phyloP scores from a whole-genome alignment of 148 eudicot genomes.

The Hydrangea macrophylla region DNA sequence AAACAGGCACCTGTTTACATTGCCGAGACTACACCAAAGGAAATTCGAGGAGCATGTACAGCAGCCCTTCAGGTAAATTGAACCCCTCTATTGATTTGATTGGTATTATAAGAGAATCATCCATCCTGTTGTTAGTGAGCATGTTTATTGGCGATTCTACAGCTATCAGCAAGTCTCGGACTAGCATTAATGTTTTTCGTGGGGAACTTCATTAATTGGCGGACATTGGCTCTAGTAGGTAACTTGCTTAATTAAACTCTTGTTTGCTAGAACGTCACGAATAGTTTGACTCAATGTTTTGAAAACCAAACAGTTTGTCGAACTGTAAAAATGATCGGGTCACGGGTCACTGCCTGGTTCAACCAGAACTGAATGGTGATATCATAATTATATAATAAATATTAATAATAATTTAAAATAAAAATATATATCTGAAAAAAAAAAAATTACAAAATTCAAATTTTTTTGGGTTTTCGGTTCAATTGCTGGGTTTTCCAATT shows the following conservation, averaged over 20 bases:
- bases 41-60: constrained; percentile 41
- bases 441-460: too few relatives aligned
- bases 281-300: too few relatives aligned
- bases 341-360: too few relatives aligned
- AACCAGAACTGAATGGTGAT: neutral
- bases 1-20: constrained; percentile 44
- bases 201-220: constrained; percentile 42
- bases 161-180: constrained; percentile 35
- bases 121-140: neutral
- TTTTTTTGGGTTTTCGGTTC: too few relatives aligned
- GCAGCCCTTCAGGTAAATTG: constrained; percentile 15
- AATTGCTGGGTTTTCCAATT: too few relatives aligned
- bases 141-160: neutral
- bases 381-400: neutral
- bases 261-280: too few relatives aligned
- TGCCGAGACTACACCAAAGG: constrained; percentile 47
- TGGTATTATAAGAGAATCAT: neutral
- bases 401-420: too few relatives aligned
- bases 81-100: neutral
- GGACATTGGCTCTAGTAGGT: constrained; percentile 46
- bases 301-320: too few relatives aligned
- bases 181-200: constrained; percentile 33
- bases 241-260: neutral
- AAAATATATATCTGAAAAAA: too few relatives aligned
- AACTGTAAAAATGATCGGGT: too few relatives aligned